Base-by-base conservation (phyloP, 2,329 filamentous ascomycete species). In the Zalaria sp. region DNA sequence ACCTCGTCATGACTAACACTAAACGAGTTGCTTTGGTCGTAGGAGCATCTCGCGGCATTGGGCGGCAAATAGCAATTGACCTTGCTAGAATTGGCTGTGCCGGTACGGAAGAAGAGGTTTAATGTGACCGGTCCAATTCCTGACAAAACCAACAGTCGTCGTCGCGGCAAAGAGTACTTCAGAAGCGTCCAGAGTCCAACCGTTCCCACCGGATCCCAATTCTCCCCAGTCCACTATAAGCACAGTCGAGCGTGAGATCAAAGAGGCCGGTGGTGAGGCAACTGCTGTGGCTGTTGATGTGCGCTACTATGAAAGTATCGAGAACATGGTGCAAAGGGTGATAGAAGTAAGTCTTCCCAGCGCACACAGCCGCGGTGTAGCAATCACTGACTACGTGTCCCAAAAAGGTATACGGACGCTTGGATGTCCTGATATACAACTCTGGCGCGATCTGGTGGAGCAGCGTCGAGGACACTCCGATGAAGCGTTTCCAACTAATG, bases 361-460 rank as follows among this genome's bases (percentile, higher is more conserved):
- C 84, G 3, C 18, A 18, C 18, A 18, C 18, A 18, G 18, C 18
- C 18, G 18, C 18, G 18, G 18, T 18, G 18, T 18, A 18, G 18
- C 18, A 18, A 18, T 18, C 18, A 18, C 18, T 18, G 32, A 43
- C 18, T 25, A 10, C n/a, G 11, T 5, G 5, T 25, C 48, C 18
- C 18, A 18, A 18, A 18, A 18, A 75, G 52, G 65, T 59, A 4
- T 80, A 81, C 51, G 69, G 71, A 35, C 72, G 72, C 25, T 65
- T 93, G 3, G 83, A 91, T 55, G 79, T 81, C 0, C 62, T 93
- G 2, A 60, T 91, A 38, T 93, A 93, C 66, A 93, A 91, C 57
- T 79, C 80, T 0, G 85, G 85, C 34, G 85, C 85, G 3, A 87
- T 93, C 49, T 91, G 81, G 79, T 89, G 84, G 83, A 73, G 80